Evolutionary conservation across 73 alveolate species (phyloP).

Genomic region (Tetrahymena elliotti): DNA sequence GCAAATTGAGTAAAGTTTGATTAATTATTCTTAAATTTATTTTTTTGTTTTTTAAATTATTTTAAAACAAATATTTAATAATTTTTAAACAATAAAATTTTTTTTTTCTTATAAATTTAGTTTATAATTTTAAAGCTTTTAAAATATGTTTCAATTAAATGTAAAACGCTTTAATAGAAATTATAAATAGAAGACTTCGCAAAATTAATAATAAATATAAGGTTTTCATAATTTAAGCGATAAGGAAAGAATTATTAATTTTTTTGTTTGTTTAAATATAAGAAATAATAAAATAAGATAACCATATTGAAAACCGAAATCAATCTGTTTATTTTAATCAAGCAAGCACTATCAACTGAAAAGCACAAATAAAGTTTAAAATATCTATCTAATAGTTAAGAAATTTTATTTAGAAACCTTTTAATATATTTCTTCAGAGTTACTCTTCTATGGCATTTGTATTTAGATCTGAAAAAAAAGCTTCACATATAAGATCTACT

Average conservation of each 20-base stretch:
- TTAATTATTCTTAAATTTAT: too few relatives aligned
- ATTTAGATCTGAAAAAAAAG: neutral
- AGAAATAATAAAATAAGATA: neutral
- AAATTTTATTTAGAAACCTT: neutral
- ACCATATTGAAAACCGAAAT: neutral
- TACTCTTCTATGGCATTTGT: neutral
- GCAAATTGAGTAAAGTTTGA: too few relatives aligned
- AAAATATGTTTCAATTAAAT: neutral
- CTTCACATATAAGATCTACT: neutral
- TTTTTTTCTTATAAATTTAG: neutral
- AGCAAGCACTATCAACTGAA: too few relatives aligned
- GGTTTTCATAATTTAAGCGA: neutral
- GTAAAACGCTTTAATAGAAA: neutral
- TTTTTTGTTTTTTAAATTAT: too few relatives aligned
- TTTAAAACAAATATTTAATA: too few relatives aligned
- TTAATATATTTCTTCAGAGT: neutral
- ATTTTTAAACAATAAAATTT: too few relatives aligned
- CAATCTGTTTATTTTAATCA: neutral
- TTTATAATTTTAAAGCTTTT: neutral
- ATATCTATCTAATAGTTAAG: neutral
- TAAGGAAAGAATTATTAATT: neutral
- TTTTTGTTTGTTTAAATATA: neutral
- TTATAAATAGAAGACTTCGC: neutral
- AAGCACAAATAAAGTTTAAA: too few relatives aligned
- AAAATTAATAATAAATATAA: neutral